Evolutionary conservation across 345 rosid species (phyloP), one percentile per base, ranked within the genome.

Genomic region (Aquilaria malaccensis): DNA sequence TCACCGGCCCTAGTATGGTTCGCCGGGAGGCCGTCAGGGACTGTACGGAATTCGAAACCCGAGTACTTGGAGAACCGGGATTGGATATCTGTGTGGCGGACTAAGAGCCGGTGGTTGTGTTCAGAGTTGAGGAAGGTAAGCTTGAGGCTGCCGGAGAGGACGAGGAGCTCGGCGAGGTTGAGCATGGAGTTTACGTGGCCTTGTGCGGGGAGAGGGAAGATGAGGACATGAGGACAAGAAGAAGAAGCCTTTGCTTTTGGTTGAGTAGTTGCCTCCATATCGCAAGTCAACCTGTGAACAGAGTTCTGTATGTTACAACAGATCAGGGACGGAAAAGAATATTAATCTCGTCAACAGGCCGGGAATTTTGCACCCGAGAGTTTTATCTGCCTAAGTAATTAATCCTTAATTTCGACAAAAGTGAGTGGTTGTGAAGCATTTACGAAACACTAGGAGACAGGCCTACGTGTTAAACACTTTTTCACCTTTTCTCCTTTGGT

Each of bases 111-210:
- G 22, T 79, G 77, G 72, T 63, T 75, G 67, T 71, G 31, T 3
- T 72, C 67, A 9, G 80, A 70, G 72, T 70, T 79, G 45, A 82
- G 71, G 75, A 91, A 84, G 54, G 96, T 88, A 71, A 88, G 62
- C 3, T 77, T 69, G 29, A 86, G 61, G 43, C 7, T 1, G 60
- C 83, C 84, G 3, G 74, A 57, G 11, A 78, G 72, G 62, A 56
- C 33, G 1, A 90, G 67, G 13, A 83, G 78, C 67, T 85, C 84
- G 12, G 87, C 80, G 2, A 87, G 78, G 70, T 83, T 85, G 45
- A 90, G 74, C 87, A 82, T 76, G 63, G 85, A 67, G 80, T 73
- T 91, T 13, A 88, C 80, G 56, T 89, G 91, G 56, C 89, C 85
- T 32, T 87, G 87, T 11, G 63, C 53, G 11, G 91, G 96, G 11